Evolutionary conservation across 2,329 filamentous ascomycete species (phyloP).

Genomic region (Colletotrichum endophyticum): DNA sequence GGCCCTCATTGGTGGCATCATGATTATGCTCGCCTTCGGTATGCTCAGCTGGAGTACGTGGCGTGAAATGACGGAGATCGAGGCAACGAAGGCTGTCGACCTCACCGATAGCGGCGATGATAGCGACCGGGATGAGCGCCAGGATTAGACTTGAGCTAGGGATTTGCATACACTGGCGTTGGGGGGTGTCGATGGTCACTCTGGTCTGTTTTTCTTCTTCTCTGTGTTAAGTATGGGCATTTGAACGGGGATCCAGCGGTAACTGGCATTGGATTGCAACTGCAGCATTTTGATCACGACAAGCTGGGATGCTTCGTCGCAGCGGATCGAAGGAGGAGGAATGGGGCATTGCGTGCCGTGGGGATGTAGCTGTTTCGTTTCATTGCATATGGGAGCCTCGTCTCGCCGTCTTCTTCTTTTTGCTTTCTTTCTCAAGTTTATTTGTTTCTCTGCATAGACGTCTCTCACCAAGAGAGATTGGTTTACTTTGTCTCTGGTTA

Average conservation of each 20-base stretch:
- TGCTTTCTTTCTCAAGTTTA: background rate
- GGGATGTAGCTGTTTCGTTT: background rate
- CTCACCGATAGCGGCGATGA: slow-evolving; percentile 50
- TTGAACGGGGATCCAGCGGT: background rate
- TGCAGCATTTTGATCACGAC: background rate
- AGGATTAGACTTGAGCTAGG: slow-evolving; percentile 22
- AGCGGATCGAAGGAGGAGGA: background rate
- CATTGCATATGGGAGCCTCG: background rate
- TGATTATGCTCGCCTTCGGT: slow-evolving; percentile 90
- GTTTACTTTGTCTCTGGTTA: background rate
- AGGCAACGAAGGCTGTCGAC: slow-evolving; percentile 61
- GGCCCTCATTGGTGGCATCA: slow-evolving; percentile 78
- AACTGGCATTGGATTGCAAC: background rate
- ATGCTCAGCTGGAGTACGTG: slow-evolving; percentile 91
- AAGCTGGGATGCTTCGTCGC: background rate
- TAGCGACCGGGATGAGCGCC: slow-evolving; percentile 44
- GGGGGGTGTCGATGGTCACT: background rate
- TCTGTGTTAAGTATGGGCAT: background rate
- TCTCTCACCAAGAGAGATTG: background rate
- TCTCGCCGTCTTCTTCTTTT: background rate
- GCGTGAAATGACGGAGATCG: slow-evolving; percentile 88
- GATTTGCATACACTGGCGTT: slow-evolving; percentile 14
- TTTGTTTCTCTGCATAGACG: background rate
- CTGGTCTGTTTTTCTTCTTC: background rate
- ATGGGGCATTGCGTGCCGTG: background rate